Conservation (phyloP, 805 yeast species). For the Groenewaldozyma tartarivorans region DNA sequence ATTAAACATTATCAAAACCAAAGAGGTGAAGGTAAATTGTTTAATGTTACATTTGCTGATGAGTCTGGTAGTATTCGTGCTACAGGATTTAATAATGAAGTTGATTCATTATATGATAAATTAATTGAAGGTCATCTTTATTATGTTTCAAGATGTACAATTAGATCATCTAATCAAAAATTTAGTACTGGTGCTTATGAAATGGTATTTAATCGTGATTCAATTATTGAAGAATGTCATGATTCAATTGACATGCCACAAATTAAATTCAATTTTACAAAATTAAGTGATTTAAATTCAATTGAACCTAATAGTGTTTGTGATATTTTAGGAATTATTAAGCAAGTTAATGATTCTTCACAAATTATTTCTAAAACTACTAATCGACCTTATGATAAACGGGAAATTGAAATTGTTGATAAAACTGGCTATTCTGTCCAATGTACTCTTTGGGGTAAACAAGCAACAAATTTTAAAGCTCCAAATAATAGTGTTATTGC, state of each 20-base stretch:
- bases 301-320: slow-evolving; percentile 62
- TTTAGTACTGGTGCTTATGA: slow-evolving; percentile 89
- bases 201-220: slow-evolving; percentile 68
- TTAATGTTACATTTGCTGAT: slow-evolving; percentile 80
- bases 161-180: slow-evolving; percentile 76
- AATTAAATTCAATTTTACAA: slow-evolving; percentile 64
- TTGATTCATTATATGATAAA: slow-evolving; percentile 64
- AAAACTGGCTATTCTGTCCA: slow-evolving; percentile 65
- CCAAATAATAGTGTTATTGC: slow-evolving; percentile 59
- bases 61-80: slow-evolving; percentile 95
- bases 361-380: slow-evolving; percentile 80
- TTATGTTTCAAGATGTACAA: slow-evolving; percentile 70
- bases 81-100: slow-evolving; percentile 84
- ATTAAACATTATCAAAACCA: slow-evolving; percentile 80
- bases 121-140: slow-evolving; percentile 86
- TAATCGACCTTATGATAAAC: slow-evolving; percentile 85
- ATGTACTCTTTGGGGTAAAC: slow-evolving; percentile 85
- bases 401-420: slow-evolving; percentile 82
- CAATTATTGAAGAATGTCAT: slow-evolving; percentile 64
- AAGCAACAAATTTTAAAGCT: slow-evolving; percentile 74
- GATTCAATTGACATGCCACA: slow-evolving; percentile 57
- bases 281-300: slow-evolving; percentile 54
- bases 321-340: slow-evolving; percentile 83
- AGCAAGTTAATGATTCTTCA: slow-evolving; percentile 62
- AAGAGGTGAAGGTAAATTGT: slow-evolving; percentile 82